These are phyloP conservation scores for Senna tora DNA, from an alignment of 306 rosid species.

Conservation along the genomic window DNA sequence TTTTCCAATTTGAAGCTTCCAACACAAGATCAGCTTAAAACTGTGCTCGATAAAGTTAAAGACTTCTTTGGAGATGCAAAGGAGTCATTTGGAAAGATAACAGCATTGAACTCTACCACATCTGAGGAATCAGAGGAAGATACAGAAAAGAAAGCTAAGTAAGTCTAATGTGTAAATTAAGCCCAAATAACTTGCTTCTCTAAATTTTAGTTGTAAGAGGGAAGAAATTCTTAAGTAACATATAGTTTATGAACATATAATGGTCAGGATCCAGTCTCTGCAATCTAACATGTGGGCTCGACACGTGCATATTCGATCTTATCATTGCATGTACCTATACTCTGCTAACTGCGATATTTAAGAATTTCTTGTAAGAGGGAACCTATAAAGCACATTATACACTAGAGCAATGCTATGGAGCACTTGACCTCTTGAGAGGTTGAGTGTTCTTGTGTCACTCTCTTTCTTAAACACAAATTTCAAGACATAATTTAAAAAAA, in stretches of 20 bases:
- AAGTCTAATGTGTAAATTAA: conserved; percentile 44
- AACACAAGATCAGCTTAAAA: conserved; percentile 77
- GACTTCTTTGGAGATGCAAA: conserved; percentile 90
- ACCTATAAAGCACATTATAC: not conserved
- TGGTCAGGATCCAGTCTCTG: not conserved
- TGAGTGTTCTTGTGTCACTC: too few species aligned
- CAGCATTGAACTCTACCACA: conserved; percentile 47
- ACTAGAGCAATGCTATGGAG: too few species aligned
- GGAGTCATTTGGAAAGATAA: conserved; percentile 81
- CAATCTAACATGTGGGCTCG: not conserved
- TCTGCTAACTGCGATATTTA: not conserved
- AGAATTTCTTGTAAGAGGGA: not conserved
- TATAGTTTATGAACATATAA: not conserved
- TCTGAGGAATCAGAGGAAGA: conserved; percentile 57
- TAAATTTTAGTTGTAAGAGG: conserved; percentile 19
- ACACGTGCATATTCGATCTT: not conserved
- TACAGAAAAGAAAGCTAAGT: conserved; percentile 57
- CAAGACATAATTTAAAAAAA: too few species aligned
- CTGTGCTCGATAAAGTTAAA: conserved; percentile 76
- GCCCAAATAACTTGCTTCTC: conserved; percentile 3
- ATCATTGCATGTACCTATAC: not conserved
- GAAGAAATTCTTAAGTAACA: not conserved
- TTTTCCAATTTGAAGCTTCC: conserved; percentile 70
- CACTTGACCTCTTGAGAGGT: too few species aligned
- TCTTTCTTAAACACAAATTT: too few species aligned